phyloP scores from a whole-genome alignment of 352 stramenopile species.

The Phytophthora melonis region DNA sequence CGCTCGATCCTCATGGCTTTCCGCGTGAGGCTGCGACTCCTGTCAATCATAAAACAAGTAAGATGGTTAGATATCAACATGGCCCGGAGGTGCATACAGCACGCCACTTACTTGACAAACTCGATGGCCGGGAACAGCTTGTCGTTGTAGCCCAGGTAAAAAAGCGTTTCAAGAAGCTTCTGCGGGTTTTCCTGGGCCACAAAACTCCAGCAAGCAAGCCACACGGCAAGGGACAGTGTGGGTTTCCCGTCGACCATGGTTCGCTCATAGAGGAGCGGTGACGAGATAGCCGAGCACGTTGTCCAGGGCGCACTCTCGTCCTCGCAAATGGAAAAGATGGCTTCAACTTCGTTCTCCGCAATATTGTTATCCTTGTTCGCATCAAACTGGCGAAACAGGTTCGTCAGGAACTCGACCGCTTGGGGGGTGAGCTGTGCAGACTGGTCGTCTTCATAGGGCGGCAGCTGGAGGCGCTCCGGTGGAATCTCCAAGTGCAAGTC shows the following conservation, averaged over 20 bases:
- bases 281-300: constrained; percentile 65
- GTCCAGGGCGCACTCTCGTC: constrained; percentile 75
- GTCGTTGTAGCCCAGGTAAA: constrained; percentile 87
- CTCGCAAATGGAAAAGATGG: constrained; percentile 88
- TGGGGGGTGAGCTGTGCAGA: constrained; percentile 79
- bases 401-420: constrained; percentile 76
- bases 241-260: constrained; percentile 62
- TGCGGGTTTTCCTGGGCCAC: constrained; percentile 80
- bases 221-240: constrained; percentile 63
- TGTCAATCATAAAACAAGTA: constrained; percentile 24
- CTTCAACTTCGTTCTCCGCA: constrained; percentile 68
- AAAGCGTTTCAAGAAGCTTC: constrained; percentile 80
- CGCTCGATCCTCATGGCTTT: constrained; percentile 69
- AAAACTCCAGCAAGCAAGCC: constrained; percentile 79
- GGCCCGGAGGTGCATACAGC: background rate
- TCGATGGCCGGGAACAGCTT: constrained; percentile 73
- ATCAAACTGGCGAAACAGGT: constrained; percentile 87
- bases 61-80: constrained; percentile 1
- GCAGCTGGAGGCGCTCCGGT: constrained; percentile 62
- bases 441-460: constrained; percentile 72
- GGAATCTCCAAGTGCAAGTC: constrained; percentile 83
- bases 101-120: constrained; percentile 61
- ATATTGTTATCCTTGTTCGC: constrained; percentile 85
- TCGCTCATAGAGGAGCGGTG: constrained; percentile 65
- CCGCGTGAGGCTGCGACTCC: constrained; percentile 63